Evolutionary conservation across 495 filamentous ascomycete genomes (phyloP), one percentile per base, ranked within the genome.

Genomic region (Aspergillus hancockii): DNA sequence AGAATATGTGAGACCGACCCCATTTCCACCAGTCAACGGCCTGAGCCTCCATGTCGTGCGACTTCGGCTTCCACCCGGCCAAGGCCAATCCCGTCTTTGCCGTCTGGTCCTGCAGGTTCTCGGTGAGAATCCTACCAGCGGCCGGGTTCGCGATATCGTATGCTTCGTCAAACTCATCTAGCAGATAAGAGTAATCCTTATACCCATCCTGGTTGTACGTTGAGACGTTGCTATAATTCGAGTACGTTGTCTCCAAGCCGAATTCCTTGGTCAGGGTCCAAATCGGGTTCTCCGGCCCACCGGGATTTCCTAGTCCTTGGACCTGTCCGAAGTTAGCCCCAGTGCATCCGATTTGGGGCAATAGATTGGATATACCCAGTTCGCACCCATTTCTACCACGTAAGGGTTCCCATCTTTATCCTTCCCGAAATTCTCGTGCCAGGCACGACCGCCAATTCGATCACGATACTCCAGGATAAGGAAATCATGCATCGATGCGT

Each of bases 191-290:
- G 38, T 79, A 88, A 53, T 87, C 79, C 1, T 63, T 64, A 32
- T 71, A 67, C 0, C 87, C 87, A n/a, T 63, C 65, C 21, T 81
- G 70, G 40, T 84, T 81, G 67, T 83, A 90, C 8, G 84, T 87
- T 32, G 77, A 60, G 36, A 90, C 79, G 18, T 78, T 82, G 19
- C 70, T 75, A 60, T 84, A 89, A 63, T 90, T 80, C 0, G 83
- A 88, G 65, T 83, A 87, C 45, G 76, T 78, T 55, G 85, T 88
- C 12, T 72, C 71, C 31, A 91, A 49, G 14, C 80, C 72, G 52
- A 86, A 88, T 65, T 87, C 83, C 70, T 89, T 43, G 63, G 79
- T 79, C 57, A 90, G 67, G 19, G 77, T 81, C 87, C 87, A 90
- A 49, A 90, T 84, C 0, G 88, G 88, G 54, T 91, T 91, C 60